phyloP scores from a whole-genome alignment of 345 rosid genomes.

The Euclidium syriacum region DNA sequence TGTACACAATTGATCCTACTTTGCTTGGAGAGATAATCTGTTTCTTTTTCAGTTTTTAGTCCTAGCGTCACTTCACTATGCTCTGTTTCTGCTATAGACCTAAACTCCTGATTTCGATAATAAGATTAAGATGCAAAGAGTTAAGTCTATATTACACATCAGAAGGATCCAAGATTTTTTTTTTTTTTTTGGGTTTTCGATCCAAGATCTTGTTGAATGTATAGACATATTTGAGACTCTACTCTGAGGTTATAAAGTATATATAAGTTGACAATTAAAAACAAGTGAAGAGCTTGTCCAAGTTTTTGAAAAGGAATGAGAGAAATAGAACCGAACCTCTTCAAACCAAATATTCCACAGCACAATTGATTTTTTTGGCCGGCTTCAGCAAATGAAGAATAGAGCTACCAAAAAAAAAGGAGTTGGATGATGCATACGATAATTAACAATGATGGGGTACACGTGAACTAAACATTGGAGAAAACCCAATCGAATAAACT shows the following conservation, averaged over 20 bases:
- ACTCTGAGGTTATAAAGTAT: too few species aligned
- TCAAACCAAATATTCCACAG: constrained; percentile 49
- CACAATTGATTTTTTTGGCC: constrained; percentile 38
- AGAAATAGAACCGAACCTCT: constrained; percentile 52
- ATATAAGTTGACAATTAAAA: too few species aligned
- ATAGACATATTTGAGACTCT: too few species aligned
- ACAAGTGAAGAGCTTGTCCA: constrained; percentile 1
- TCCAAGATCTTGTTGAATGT: neutral
- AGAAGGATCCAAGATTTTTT: too few species aligned
- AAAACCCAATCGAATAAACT: too few species aligned
- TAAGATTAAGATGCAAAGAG: constrained; percentile 3
- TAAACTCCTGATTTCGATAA: constrained; percentile 43
- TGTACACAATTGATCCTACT: constrained; percentile 26
- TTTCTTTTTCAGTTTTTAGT: constrained; percentile 20
- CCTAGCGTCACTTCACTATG: constrained; percentile 47
- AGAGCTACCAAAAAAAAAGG: constrained; percentile 40
- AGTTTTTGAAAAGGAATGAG: too few species aligned
- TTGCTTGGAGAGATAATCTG: neutral
- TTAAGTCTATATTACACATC: neutral
- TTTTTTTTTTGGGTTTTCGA: too few species aligned
- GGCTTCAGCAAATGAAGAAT: constrained; percentile 56
- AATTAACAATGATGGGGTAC: neutral
- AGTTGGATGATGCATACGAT: constrained; percentile 1
- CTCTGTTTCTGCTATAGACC: constrained; percentile 40
- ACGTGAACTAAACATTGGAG: neutral